Evolutionary conservation across 352 stramenopile genomes (phyloP), one percentile per base, ranked within the genome.

Genomic region (Phytophthora pistaciae): DNA sequence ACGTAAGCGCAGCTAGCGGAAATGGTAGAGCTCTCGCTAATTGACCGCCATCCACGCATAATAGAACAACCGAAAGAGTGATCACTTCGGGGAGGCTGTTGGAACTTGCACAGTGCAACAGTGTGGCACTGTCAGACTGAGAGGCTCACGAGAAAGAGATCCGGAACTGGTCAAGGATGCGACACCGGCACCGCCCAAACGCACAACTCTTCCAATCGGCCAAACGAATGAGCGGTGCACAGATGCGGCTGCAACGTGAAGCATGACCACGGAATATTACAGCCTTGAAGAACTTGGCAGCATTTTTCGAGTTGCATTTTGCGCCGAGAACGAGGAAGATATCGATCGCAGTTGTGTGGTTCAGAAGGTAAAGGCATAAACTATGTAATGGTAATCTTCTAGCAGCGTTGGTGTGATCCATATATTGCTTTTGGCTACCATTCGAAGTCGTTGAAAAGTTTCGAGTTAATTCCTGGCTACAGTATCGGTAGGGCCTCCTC

Each of bases 121-220:
- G 25, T 29, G 25, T 13, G 8, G 7, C 14, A 9, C 36, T 42
- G 25, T 31, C 16, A 50, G 20, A 9, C 21, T 48, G 36, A 56
- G 36, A 56, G 20, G 38, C 18, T 57, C 57, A 44, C 31, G 56
- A 38, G 46, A 64, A 58, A 60, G 56, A 71, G 56, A 71, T 71
- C 48, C 64, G 57, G 48, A 56, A 7, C 50, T 2, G 10, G 38
- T 29, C n/a, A 23, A 44, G 60, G 48, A 23, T 66, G 64, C 56
- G 58, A 68, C 65, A 67, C 36, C 33, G 58, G 58, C 38, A 72
- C 59, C n/a, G 53, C 50, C 8, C 54, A 57, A 61, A 61, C 59
- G 58, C 59, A 54, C 27, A 72, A 68, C 50, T 72, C 66, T 20
- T 72, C 66, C 66, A 62, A 72, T 72, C 65, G n/a, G 27, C 31